Percentiles rank a stretch among this genome's conserved stretches.
Conservation (phyloP, 2,329 filamentous ascomycete genomes). For the Nemania sp. region DNA sequence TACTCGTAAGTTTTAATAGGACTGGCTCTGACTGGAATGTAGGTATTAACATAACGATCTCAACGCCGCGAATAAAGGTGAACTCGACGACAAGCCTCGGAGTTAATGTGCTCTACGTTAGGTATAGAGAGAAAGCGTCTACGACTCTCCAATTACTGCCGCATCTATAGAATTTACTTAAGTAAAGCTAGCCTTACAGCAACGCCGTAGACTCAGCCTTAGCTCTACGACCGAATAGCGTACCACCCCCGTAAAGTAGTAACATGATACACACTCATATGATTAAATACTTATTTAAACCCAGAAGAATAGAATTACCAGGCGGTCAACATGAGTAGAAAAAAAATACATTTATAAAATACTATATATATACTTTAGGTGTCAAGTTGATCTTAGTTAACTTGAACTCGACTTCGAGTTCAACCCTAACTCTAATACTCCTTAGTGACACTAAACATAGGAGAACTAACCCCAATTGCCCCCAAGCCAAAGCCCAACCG, state of each 20-base stretch:
- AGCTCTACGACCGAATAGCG: no score
- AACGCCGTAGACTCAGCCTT: no score
- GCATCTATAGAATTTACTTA: no score
- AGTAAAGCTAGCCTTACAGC: no score
- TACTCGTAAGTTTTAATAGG: neutral
- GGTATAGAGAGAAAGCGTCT: no score
- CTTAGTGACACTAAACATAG: neutral
- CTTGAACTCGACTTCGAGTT: neutral
- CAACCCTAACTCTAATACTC: neutral
- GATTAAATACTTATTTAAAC: no score
- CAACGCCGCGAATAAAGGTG: neutral
- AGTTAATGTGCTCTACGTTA: no score
- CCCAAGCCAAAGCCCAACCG: neutral
- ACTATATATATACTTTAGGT: conserved; percentile 3
- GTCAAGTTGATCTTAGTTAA: neutral
- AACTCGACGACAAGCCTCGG: neutral
- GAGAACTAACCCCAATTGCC: neutral
- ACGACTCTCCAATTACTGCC: no score
- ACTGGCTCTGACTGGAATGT: neutral
- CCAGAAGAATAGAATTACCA: neutral
- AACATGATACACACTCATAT: no score
- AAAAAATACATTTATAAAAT: conserved; percentile 11
- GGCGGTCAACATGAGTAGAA: neutral
- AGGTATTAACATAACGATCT: neutral
- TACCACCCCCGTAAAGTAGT: no score